A percentile compares a stretch with the other conserved stretches of the same genome.
Conservation (phyloP, 495 filamentous ascomycete species). For the Xylaria castorea region DNA sequence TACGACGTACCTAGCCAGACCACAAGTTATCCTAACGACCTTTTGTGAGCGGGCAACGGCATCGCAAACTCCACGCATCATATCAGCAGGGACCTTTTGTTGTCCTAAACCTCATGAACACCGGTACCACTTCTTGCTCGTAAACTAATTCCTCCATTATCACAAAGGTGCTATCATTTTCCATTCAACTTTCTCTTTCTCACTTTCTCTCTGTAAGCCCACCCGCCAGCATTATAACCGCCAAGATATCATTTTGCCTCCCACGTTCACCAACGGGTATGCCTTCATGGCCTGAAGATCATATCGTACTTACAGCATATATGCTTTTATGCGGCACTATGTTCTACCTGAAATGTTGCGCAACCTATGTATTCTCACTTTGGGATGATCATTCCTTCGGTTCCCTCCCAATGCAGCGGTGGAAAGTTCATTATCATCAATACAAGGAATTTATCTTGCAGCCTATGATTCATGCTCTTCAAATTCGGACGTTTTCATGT, state of each 20-base stretch:
- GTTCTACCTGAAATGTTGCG: background rate
- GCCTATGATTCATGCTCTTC: background rate
- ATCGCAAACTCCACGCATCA: background rate
- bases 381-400: background rate
- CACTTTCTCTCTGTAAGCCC: background rate
- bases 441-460: background rate
- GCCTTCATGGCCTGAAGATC: background rate
- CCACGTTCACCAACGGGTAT: background rate
- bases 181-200: background rate
- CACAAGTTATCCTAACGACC: background rate
- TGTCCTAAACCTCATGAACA: background rate
- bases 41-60: background rate
- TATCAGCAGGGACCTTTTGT: constrained; percentile 9
- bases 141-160: background rate
- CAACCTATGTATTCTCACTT: background rate
- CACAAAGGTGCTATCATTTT: constrained; percentile 3
- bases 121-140: background rate
- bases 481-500: background rate
- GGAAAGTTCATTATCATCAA: background rate
- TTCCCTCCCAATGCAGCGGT: too few relatives aligned
- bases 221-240: background rate
- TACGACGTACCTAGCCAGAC: background rate
- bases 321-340: background rate
- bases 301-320: background rate
- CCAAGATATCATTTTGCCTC: background rate